Base-by-base conservation (phyloP, 192 early-diverging fungal genomes). In the Haplosporangium gracile region DNA sequence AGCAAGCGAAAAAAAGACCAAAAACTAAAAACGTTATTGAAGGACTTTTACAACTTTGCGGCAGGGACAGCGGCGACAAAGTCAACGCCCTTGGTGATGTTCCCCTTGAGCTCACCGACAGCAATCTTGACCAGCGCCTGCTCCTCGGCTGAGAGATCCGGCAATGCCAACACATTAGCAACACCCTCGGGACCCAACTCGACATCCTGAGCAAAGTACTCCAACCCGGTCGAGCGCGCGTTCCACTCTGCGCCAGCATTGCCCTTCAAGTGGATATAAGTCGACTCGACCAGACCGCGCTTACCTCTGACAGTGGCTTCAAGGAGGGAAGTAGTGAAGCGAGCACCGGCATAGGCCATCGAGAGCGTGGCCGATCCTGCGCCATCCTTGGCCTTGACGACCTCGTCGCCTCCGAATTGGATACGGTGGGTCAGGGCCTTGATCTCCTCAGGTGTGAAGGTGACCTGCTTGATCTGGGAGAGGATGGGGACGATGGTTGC, bases 321-420 rank as follows among this genome's bases (percentile, higher is more conserved):
- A 55, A 99, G 92, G 72, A 99, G 88, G 36, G 97, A 94, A 82
- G 93, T 90, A 60, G 95, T 93, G 88, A 99, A 99, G 39, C 96
- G 92, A 43, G 96, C 94, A n/a, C 94, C 96, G 60, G 96, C 95
- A 78, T 93, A 93, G 26, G 96, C 95, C 97, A 97, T 97, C 24
- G 96, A 96, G 68, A 97, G 93, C 4, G 96, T 97, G 39, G 96
- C 96, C n/a, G 94, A 95, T 45, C 95, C 97, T 40, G 95, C 94
- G 63, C 98, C 89, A 51, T 87, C 86, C 95, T 99, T 99, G 82
- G 98, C 98, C 94, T 98, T 96, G 82, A 99, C 97, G 29, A 99
- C 98, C 89, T 99, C 98, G 88, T 99, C 98, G 70, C 98, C 98
- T 82, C 96, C 98, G 87, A 93, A 98, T 91, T 99, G 98, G 82